phyloP scores from a whole-genome alignment of 2,329 filamentous ascomycete genomes.

The Pseudocercospora macadamiae region DNA sequence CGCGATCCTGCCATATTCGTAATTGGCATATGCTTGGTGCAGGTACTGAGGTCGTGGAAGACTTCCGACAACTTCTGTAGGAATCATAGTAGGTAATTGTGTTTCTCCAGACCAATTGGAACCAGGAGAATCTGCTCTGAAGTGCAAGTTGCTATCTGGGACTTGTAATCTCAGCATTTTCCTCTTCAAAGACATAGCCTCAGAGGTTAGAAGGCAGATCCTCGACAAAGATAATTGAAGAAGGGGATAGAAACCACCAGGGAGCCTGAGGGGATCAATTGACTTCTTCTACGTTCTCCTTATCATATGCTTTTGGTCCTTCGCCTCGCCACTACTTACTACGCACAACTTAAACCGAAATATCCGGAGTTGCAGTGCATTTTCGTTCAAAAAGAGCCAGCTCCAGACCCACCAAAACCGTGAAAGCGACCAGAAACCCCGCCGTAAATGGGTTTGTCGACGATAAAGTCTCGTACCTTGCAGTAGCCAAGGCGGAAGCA shows the following conservation, averaged over 20 bases:
- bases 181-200: neutral
- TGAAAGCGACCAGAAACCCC: neutral
- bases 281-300: neutral
- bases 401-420: neutral
- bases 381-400: neutral
- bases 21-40: constrained; percentile 10
- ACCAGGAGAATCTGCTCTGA: neutral
- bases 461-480: constrained; percentile 7
- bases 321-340: no score
- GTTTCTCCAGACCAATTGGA: constrained; percentile 2
- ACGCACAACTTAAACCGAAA: no score
- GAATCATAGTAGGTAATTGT: constrained; percentile 2
- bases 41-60: constrained; percentile 6
- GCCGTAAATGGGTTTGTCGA: neutral
- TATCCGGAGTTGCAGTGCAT: neutral
- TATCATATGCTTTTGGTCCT: neutral
- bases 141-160: constrained; percentile 6
- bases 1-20: neutral
- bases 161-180: constrained; percentile 7
- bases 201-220: neutral
- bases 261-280: neutral
- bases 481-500: neutral
- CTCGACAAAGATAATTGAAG: neutral
- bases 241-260: neutral
- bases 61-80: constrained; percentile 9